Conservation (phyloP, 345 rosid genomes). For the Sapria himalayana region DNA sequence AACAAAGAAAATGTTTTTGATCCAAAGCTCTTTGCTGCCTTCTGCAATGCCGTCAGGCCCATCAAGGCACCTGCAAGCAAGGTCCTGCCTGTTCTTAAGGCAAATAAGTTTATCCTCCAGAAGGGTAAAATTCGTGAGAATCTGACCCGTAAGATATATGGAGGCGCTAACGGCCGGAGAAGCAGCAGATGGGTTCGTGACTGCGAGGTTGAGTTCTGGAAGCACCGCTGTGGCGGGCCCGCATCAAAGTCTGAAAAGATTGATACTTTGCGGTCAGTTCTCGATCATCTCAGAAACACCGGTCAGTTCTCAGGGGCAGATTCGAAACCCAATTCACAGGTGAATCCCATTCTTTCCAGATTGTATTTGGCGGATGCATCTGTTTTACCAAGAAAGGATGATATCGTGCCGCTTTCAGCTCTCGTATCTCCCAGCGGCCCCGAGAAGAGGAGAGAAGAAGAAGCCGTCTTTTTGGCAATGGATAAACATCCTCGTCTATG, state of each 20-base stretch:
- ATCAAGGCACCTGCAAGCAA: conserved; percentile 29
- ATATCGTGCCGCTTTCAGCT: conserved; percentile 58
- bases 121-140: conserved; percentile 95
- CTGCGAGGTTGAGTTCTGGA: conserved; percentile 98
- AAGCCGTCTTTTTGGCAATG: conserved; percentile 12
- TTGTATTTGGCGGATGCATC: conserved; percentile 91
- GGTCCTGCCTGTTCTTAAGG: conserved; percentile 43
- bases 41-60: conserved; percentile 63
- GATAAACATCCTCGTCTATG: conserved; percentile 16
- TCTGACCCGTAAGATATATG: conserved; percentile 85
- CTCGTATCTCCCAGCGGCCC: conserved; percentile 17
- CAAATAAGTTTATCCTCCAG: conserved; percentile 64
- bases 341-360: conserved; percentile 70
- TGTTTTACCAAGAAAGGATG: conserved; percentile 75
- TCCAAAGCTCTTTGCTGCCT: conserved; percentile 86
- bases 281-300: conserved; percentile 40
- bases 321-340: conserved; percentile 20
- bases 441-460: conserved; percentile 15
- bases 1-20: conserved; percentile 48
- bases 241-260: conserved; percentile 70
- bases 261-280: conserved; percentile 83
- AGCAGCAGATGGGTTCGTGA: conserved; percentile 87
- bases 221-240: conserved; percentile 70
- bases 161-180: conserved; percentile 61
- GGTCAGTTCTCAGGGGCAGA: conserved; percentile 20